Base-by-base conservation (phyloP, 805 yeast genomes). In the Hanseniaspora clermontiae region DNA sequence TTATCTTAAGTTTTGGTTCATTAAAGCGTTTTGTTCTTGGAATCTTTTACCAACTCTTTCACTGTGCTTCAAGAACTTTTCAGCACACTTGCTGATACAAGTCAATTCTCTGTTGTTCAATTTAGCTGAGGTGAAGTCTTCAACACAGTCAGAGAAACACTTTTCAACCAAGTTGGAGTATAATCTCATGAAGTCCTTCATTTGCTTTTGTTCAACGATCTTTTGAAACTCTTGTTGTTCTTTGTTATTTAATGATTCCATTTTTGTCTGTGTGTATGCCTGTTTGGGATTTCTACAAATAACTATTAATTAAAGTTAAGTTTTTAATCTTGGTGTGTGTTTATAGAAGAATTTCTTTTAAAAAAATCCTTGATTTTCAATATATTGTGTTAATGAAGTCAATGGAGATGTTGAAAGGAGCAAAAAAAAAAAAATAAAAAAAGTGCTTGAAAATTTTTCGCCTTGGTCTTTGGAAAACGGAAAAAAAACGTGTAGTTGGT, bases 41-140 rank as follows among this genome's bases (percentile, higher is more conserved):
- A 93, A 93, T 74, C 97, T 83, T 73, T 86, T 91, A 47, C 98
- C 99, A 58, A 93, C 96, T 71, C 99, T 84, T 76, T 93, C 98
- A 72, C 91, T 82, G 77, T 91, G 97, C 71, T 93, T 93, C 76
- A 93, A 79, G 81, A 93, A 93, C 77, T 93, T 93, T 73, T 91
- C 97, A 51, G 96, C 84, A 72, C 99, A 93, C 72, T 85, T 86
- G 77, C 81, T 76, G 60, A 93, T 80, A 74, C 99, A 93, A 29
- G 81, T 66, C 62, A 81, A 82, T 72, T 93, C 99, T 76, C 85
- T 87, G 66, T 81, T 71, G 60, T 95, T 83, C 68, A 93, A 79
- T 67, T 82, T 81, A 68, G 84, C 82, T 45, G 97, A 88, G 58
- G 99, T 93, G 81, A 93, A 91, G 72, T 93, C 98, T 71, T 90